phyloP scores from a whole-genome alignment of 495 filamentous ascomycete genomes.

The Parachaetomium inaequale region DNA sequence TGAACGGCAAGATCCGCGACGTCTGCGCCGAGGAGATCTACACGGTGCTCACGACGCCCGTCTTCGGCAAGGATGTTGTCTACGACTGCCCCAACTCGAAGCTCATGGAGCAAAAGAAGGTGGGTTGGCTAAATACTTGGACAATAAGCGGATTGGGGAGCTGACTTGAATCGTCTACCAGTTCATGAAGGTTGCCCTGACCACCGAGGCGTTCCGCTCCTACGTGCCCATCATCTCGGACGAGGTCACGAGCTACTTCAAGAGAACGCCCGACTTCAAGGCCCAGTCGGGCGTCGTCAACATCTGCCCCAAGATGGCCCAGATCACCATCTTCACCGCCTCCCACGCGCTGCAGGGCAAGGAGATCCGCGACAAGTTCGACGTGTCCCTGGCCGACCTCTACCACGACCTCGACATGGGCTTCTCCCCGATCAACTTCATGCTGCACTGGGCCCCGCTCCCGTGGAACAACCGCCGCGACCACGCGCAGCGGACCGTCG shows the following conservation, averaged over 20 bases:
- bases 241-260: constrained; percentile 69
- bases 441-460: constrained; percentile 81
- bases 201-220: constrained; percentile 67
- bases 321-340: constrained; percentile 84
- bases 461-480: constrained; percentile 80
- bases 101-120: constrained; percentile 47
- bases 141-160: not conserved
- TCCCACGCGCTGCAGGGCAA: constrained; percentile 75
- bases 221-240: constrained; percentile 76
- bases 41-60: constrained; percentile 73
- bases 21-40: constrained; percentile 82
- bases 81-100: constrained; percentile 87
- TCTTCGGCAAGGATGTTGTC: constrained; percentile 82
- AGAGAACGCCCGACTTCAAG: constrained; percentile 62
- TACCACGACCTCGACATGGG: constrained; percentile 84
- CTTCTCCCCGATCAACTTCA: constrained; percentile 80
- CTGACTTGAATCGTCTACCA: constrained; percentile 30
- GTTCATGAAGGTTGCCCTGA: constrained; percentile 86
- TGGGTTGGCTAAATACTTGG: constrained; percentile 8
- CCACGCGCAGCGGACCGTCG: constrained; percentile 67
- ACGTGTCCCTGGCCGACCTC: constrained; percentile 67
- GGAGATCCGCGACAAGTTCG: constrained; percentile 72
- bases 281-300: constrained; percentile 61
- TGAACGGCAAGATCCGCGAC: constrained; percentile 79
- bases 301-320: constrained; percentile 66